These are phyloP conservation scores for Musa troglodytarum DNA, from an alignment of 176 grass and related monocot species.

Conservation along the genomic window DNA sequence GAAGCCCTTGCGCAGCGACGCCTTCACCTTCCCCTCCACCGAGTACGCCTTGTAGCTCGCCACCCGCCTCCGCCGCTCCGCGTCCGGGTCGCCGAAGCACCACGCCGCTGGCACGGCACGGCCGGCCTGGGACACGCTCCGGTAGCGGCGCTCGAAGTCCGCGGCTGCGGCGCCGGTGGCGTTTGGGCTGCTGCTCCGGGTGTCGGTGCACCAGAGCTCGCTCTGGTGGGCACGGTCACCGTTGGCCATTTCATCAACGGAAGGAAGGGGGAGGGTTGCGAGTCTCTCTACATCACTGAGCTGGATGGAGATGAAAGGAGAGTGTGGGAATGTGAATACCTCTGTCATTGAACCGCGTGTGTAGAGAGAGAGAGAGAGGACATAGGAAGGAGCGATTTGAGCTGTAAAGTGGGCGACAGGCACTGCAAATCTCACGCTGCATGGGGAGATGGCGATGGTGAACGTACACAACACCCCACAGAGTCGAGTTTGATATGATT, in stretches of 20 bases:
- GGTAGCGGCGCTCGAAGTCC: background rate
- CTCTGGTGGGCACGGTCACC: background rate
- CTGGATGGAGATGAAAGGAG: too few relatives aligned
- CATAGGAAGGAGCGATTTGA: background rate
- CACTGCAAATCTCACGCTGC: background rate
- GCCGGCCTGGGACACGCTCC: background rate
- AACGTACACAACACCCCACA: background rate
- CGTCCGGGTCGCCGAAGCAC: slow-evolving; percentile 48
- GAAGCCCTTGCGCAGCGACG: slow-evolving; percentile 45
- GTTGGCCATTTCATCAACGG: background rate
- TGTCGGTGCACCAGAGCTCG: background rate
- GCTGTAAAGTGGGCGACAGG: background rate
- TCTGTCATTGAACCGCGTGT: too few relatives aligned
- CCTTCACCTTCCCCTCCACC: slow-evolving; percentile 55
- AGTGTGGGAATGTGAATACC: too few relatives aligned
- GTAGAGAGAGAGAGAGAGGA: background rate
- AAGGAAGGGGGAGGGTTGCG: background rate
- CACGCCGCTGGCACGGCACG: slow-evolving; percentile 6
- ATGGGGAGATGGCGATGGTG: background rate
- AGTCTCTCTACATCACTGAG: too few relatives aligned
- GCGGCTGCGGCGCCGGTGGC: background rate
- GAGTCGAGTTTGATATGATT: background rate
- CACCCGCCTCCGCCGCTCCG: slow-evolving; percentile 54
- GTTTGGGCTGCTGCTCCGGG: too few relatives aligned
- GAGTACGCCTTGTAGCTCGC: slow-evolving; percentile 55